Evolutionary conservation across 768 basidiomycete species (phyloP).

Genomic region (Ramaria rubella): DNA sequence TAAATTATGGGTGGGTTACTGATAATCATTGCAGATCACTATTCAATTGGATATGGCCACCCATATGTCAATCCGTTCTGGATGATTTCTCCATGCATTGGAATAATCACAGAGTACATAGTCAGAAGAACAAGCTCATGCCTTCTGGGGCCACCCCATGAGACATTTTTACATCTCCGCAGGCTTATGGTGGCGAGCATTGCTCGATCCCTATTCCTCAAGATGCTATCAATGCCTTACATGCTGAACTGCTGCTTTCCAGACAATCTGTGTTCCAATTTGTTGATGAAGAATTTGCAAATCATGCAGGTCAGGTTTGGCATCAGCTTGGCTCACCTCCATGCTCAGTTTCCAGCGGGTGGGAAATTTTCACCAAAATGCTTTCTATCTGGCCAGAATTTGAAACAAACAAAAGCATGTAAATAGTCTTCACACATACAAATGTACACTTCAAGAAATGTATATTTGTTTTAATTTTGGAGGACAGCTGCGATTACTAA

Average conservation of each 20-base stretch:
- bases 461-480: too few relatives aligned
- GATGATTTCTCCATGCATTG: slow-evolving; percentile 25
- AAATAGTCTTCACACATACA: too few relatives aligned
- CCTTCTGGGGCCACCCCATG: too few relatives aligned
- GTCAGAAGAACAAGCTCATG: too few relatives aligned
- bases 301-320: neutral
- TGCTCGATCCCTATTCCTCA: neutral
- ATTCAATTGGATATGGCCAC: slow-evolving; percentile 30
- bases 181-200: neutral
- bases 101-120: slow-evolving; percentile 27
- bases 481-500: too few relatives aligned
- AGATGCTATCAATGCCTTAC: too few relatives aligned
- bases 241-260: too few relatives aligned
- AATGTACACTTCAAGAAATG: too few relatives aligned
- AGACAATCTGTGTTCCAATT: neutral
- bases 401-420: too few relatives aligned
- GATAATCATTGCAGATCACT: slow-evolving; percentile 18
- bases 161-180: neutral
- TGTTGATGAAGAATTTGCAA: neutral
- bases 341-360: neutral
- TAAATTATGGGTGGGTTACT: neutral
- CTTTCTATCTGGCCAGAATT: too few relatives aligned
- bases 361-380: neutral
- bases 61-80: slow-evolving; percentile 24
- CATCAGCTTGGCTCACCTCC: neutral